Percentiles rank a stretch among this genome's conserved stretches.
phyloP scores from a whole-genome alignment of 768 basidiomycete species.

The Coprinopsis marcescibilis region DNA sequence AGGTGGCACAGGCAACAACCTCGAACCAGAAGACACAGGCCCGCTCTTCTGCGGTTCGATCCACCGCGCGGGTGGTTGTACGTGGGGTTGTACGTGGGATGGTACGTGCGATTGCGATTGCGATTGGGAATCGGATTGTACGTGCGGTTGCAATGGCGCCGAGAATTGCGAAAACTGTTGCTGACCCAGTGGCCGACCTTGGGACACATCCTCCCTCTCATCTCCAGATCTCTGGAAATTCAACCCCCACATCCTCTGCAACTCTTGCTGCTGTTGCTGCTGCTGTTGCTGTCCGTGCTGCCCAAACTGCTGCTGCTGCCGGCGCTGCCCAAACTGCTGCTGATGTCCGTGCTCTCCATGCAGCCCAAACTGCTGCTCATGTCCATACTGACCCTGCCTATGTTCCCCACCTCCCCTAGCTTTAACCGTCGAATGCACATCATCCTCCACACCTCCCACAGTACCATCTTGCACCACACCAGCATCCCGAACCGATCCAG shows the following conservation, averaged over 20 bases:
- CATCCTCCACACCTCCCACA: not conserved
- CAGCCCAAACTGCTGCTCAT: not conserved
- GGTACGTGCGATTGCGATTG: no score
- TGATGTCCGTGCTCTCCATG: not conserved
- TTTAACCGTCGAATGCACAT: not conserved
- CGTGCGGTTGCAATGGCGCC: no score
- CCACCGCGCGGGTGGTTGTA: not conserved
- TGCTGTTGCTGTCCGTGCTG: not conserved
- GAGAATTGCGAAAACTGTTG: no score
- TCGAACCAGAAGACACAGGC: no score
- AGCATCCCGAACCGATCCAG: no score
- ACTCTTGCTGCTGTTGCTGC: not conserved
- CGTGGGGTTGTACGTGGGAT: not conserved
- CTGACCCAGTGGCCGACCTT: no score
- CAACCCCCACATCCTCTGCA: no score
- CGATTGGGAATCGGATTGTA: no score
- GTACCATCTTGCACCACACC: no score
- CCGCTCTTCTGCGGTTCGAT: no score
- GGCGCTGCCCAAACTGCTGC: not conserved
- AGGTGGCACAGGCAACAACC: slow-evolving; percentile 1
- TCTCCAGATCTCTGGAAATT: no score
- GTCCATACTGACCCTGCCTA: not conserved
- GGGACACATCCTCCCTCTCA: no score
- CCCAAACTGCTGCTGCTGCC: not conserved
- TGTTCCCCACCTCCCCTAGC: not conserved